A percentile compares a stretch with the other conserved stretches of the same genome.
Evolutionary conservation across 495 filamentous ascomycete genomes (phyloP).

Genomic region (Hypoxylon perforatum): DNA sequence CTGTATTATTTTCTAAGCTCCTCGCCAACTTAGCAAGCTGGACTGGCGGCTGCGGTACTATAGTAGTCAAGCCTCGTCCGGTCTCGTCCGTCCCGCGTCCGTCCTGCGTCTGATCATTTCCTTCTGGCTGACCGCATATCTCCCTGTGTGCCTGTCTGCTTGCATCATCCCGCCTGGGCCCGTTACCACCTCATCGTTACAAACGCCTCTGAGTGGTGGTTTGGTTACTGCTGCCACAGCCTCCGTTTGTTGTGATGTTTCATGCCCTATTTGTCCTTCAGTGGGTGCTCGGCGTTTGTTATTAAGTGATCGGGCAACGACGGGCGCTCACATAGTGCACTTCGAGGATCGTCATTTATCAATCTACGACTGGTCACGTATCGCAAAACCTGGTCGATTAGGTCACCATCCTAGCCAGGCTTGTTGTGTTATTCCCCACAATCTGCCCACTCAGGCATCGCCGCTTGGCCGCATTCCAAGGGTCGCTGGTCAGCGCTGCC

Average conservation of each 20-base stretch:
- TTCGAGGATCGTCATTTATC: conserved; percentile 10
- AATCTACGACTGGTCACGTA: conserved; percentile 29
- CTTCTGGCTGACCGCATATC: conserved; percentile 31
- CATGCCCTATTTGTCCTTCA: background rate
- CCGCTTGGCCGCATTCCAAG: conserved; percentile 40
- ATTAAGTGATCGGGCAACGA: conserved; percentile 11
- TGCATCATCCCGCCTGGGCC: conserved; percentile 12
- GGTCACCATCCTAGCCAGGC: conserved; percentile 10
- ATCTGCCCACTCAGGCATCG: conserved; percentile 42
- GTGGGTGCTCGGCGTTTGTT: conserved; percentile 22
- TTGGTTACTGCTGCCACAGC: background rate
- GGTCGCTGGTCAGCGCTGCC: conserved; percentile 27
- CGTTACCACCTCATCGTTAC: conserved; percentile 15
- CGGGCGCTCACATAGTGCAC: conserved; percentile 17
- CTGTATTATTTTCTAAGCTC: conserved; percentile 26
- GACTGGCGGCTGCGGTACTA: conserved; percentile 22
- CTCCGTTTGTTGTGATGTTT: conserved; percentile 24
- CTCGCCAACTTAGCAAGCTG: conserved; percentile 4
- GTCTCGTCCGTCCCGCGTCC: conserved; percentile 8
- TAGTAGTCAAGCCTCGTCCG: conserved; percentile 28
- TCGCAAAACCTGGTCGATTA: conserved; percentile 21
- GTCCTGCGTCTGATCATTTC: conserved; percentile 33
- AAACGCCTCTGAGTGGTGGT: conserved; percentile 9
- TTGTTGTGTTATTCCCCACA: conserved; percentile 40
- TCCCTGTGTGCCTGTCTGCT: conserved; percentile 12